phyloP scores from a whole-genome alignment of 2,329 filamentous ascomycete genomes.

The Stachybotrys chartarum region DNA sequence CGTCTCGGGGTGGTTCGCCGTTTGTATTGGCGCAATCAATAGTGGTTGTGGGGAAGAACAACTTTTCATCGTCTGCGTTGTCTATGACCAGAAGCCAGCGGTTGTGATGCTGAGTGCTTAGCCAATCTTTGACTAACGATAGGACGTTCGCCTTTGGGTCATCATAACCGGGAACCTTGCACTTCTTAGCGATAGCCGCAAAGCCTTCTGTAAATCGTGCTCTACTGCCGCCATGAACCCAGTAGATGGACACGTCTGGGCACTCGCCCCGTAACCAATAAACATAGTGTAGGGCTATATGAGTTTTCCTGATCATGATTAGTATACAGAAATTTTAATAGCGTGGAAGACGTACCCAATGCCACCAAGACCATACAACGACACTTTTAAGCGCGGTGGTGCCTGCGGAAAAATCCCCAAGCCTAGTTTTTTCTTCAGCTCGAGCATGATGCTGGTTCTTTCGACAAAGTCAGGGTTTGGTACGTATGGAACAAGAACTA shows the following conservation, averaged over 20 bases:
- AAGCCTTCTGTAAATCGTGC: not conserved
- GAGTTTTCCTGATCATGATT: not conserved
- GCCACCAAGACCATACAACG: not conserved
- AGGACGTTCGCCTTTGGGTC: not conserved
- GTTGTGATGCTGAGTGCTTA: conserved; percentile 2
- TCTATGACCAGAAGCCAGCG: conserved; percentile 36
- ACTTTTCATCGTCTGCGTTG: conserved; percentile 31
- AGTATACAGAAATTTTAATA: not conserved
- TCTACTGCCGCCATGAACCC: not conserved
- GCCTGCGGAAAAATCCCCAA: not conserved
- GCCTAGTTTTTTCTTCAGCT: not conserved
- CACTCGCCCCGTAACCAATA: not conserved
- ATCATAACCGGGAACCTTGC: not conserved
- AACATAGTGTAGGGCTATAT: not conserved
- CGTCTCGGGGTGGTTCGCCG: conserved; percentile 3
- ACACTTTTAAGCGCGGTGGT: not conserved
- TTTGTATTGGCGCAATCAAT: not conserved
- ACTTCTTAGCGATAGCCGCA: not conserved
- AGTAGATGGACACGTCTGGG: not conserved
- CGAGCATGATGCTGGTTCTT: not conserved
- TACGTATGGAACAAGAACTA: not conserved
- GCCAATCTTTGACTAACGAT: not conserved
- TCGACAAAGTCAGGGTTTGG: not conserved
- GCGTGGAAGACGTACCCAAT: not conserved
- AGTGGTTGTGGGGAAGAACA: conserved; percentile 15